Conservation (phyloP, 257 asterid species). For the Rauvolfia tetraphylla region DNA sequence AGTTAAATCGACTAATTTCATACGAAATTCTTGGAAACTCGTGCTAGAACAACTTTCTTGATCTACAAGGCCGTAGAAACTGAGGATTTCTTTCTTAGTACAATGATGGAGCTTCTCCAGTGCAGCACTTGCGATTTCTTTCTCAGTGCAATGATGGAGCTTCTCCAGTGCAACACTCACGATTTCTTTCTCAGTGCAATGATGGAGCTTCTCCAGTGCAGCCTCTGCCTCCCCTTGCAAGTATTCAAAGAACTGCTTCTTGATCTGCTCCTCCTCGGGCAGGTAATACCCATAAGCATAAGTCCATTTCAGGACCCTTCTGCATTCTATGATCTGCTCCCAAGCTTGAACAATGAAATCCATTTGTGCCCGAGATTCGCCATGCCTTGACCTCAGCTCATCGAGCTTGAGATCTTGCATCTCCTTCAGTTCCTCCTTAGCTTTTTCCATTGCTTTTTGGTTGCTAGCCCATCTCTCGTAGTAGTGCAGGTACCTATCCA, state of each 20-base stretch:
- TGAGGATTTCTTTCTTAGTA: too few species aligned
- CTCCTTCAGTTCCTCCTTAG: conserved; percentile 64
- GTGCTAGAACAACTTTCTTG: too few species aligned
- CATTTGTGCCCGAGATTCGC: conserved; percentile 37
- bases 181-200: conserved; percentile 36
- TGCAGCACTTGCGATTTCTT: conserved; percentile 22
- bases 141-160: conserved; percentile 44
- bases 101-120: too few species aligned
- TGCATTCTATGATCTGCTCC: conserved; percentile 90
- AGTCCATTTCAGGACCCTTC: conserved; percentile 95
- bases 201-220: conserved; percentile 40
- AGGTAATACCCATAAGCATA: conserved; percentile 86
- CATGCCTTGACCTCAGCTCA: conserved; percentile 75
- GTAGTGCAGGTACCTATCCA: conserved; percentile 1
- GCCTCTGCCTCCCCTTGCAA: conserved; percentile 71
- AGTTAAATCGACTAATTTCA: too few species aligned
- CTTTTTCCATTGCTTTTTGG: conserved; percentile 18
- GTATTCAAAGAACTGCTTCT: conserved; percentile 84
- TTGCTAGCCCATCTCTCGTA: conserved; percentile 11
- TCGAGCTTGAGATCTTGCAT: conserved; percentile 71
- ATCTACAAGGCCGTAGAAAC: too few species aligned
- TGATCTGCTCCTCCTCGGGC: conserved; percentile 61
- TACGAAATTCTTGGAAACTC: too few species aligned
- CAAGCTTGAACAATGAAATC: conserved; percentile 34
- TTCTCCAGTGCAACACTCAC: conserved; percentile 25